Percentiles rank a stretch among this genome's conserved stretches.
Conservation (phyloP, 257 asterid genomes). For the Galeopsis tetrahit region DNA sequence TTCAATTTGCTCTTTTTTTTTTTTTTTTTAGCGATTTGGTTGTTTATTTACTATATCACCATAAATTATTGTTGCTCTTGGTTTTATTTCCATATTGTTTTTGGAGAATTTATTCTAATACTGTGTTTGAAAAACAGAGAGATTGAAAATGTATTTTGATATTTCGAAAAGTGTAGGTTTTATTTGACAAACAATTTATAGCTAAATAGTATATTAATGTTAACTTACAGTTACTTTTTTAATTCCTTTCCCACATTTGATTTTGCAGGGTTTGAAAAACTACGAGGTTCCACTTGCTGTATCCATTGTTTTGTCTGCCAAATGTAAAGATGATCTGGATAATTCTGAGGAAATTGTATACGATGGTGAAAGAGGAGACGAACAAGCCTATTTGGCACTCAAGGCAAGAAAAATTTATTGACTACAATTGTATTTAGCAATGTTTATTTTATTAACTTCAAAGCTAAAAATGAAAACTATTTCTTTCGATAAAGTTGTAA, state of each 20-base stretch:
- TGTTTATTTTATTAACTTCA: neutral
- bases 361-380: constrained; percentile 94
- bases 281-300: constrained; percentile 59
- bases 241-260: constrained; percentile 17
- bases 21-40: neutral
- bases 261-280: constrained; percentile 47
- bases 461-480: neutral
- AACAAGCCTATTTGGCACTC: constrained; percentile 76
- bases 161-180: neutral
- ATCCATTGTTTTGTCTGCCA: constrained; percentile 85
- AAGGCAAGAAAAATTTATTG: constrained; percentile 52
- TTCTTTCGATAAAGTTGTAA: neutral
- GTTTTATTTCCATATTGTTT: neutral
- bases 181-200: neutral
- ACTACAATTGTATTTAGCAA: constrained; percentile 13
- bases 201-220: neutral
- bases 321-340: constrained; percentile 87
- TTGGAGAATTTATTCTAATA: neutral
- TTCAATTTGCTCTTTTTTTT: neutral
- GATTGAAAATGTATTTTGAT: neutral
- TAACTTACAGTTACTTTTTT: neutral
- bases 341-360: constrained; percentile 72
- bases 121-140: neutral
- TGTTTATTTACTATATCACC: neutral
- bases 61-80: neutral